These are phyloP conservation scores for Talaromyces borbonicus DNA, from an alignment of 495 filamentous ascomycete genomes.

Conservation along the genomic window DNA sequence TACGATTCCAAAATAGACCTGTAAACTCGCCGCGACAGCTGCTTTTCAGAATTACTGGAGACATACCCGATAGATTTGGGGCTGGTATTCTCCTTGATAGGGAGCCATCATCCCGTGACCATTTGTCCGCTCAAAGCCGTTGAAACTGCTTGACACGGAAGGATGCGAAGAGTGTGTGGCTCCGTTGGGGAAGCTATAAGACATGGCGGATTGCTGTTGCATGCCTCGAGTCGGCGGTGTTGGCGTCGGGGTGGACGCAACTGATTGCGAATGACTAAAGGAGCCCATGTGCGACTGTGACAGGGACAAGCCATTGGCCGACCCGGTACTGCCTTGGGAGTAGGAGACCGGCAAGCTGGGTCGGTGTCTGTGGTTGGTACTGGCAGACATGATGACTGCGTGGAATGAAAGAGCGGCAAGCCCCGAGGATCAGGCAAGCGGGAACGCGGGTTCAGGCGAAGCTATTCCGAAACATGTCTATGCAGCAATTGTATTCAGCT, in stretches of 20 bases:
- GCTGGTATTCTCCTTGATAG: slow-evolving; percentile 46
- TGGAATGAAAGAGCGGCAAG: neutral
- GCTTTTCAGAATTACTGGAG: slow-evolving; percentile 6
- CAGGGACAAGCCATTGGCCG: slow-evolving; percentile 28
- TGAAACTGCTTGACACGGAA: slow-evolving; percentile 23
- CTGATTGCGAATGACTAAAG: slow-evolving; percentile 41
- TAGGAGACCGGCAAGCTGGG: slow-evolving; percentile 35
- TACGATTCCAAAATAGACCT: too few species aligned
- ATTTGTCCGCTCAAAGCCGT: slow-evolving; percentile 39
- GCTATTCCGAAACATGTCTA: too few species aligned
- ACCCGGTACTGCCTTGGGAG: slow-evolving; percentile 34
- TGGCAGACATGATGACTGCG: slow-evolving; percentile 32
- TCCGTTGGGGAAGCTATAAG: slow-evolving; percentile 35
- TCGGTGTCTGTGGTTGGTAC: slow-evolving; percentile 27
- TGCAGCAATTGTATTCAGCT: too few species aligned
- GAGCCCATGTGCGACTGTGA: slow-evolving; percentile 40
- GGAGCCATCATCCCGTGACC: slow-evolving; percentile 37
- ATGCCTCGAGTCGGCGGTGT: slow-evolving; percentile 39
- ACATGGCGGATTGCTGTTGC: slow-evolving; percentile 34
- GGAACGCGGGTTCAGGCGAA: too few species aligned
- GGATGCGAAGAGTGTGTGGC: slow-evolving; percentile 14
- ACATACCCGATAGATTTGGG: slow-evolving; percentile 69
- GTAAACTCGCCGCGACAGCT: neutral
- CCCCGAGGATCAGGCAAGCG: neutral
- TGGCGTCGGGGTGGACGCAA: slow-evolving; percentile 44